Percentiles rank a stretch among this genome's conserved stretches.
phyloP scores from a whole-genome alignment of 805 yeast genomes.

The Yamadazyma paraphyllophila region DNA sequence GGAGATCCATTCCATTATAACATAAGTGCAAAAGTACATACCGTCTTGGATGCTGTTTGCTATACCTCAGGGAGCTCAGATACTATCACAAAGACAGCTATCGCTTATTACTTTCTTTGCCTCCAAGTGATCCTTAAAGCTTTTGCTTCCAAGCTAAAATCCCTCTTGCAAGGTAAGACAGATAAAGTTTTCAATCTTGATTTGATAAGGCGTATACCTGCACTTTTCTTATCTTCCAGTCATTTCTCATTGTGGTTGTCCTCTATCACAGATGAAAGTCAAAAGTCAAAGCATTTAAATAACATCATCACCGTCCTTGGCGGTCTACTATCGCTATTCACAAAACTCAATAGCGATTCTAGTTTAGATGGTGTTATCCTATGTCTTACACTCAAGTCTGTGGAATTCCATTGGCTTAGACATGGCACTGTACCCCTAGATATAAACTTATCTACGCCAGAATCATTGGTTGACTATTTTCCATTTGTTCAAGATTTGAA shows the following conservation, averaged over 20 bases:
- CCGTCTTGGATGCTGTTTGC: neutral
- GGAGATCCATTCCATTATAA: neutral
- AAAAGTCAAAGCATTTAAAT: conserved; percentile 17
- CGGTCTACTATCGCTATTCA: conserved; percentile 24
- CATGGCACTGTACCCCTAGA: neutral
- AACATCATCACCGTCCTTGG: conserved; percentile 24
- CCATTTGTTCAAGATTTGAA: neutral
- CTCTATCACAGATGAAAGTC: conserved; percentile 8
- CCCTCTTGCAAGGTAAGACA: neutral
- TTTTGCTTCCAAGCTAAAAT: neutral
- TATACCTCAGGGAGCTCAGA: neutral
- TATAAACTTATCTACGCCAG: no score
- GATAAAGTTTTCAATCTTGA: conserved; percentile 8
- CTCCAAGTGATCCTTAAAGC: conserved; percentile 23
- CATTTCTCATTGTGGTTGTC: conserved; percentile 24
- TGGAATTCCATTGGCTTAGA: conserved; percentile 5
- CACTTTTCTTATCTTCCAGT: conserved; percentile 17
- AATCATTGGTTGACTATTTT: no score
- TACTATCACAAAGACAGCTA: conserved; percentile 13
- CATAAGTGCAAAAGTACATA: neutral
- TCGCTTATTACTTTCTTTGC: conserved; percentile 29
- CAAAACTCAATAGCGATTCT: neutral
- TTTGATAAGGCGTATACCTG: conserved; percentile 15
- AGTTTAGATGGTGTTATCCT: neutral
- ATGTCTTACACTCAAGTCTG: neutral